Percentiles rank a stretch among this genome's conserved stretches.
Evolutionary conservation across 2,329 filamentous ascomycete species (phyloP).

Genomic region (Beauveria varroae): DNA sequence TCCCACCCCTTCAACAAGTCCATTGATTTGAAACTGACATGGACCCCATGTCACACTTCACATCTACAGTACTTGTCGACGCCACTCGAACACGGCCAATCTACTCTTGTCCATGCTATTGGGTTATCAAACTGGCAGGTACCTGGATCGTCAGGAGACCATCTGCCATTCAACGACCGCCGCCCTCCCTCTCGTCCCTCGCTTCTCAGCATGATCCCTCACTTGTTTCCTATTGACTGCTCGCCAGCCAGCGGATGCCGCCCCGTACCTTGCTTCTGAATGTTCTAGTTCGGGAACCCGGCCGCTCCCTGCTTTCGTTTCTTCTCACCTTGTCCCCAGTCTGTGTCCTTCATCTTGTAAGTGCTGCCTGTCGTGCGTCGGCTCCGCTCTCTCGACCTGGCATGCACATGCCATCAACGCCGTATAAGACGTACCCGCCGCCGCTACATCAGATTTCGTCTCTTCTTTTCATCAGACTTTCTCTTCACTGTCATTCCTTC

Average conservation of each 20-base stretch:
- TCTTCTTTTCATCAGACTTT: slow-evolving; percentile 9
- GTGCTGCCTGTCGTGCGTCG: not conserved
- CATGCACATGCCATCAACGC: slow-evolving; percentile 2
- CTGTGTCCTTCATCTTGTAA: not conserved
- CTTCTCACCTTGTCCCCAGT: slow-evolving; percentile 14
- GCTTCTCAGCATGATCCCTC: not conserved
- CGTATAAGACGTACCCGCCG: slow-evolving; percentile 10
- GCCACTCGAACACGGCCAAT: not conserved
- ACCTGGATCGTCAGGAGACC: slow-evolving; percentile 3
- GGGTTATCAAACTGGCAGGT: not conserved
- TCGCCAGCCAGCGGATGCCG: not conserved
- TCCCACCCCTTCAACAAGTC: not conserved
- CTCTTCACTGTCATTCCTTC: slow-evolving; percentile 10
- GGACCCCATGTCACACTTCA: not conserved
- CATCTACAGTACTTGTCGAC: not conserved
- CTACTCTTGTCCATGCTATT: not conserved
- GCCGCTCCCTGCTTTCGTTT: slow-evolving; percentile 18
- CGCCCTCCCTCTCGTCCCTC: not conserved
- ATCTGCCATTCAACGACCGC: not conserved
- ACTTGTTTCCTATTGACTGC: slow-evolving; percentile 20
- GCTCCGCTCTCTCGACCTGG: slow-evolving; percentile 3
- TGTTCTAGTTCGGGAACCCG: slow-evolving; percentile 22
- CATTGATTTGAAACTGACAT: slow-evolving; percentile 3
- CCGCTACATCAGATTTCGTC: not conserved
- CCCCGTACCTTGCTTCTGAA: slow-evolving; percentile 2